Conservation (phyloP, 352 stramenopile species). For the Plasmopara viticola region DNA sequence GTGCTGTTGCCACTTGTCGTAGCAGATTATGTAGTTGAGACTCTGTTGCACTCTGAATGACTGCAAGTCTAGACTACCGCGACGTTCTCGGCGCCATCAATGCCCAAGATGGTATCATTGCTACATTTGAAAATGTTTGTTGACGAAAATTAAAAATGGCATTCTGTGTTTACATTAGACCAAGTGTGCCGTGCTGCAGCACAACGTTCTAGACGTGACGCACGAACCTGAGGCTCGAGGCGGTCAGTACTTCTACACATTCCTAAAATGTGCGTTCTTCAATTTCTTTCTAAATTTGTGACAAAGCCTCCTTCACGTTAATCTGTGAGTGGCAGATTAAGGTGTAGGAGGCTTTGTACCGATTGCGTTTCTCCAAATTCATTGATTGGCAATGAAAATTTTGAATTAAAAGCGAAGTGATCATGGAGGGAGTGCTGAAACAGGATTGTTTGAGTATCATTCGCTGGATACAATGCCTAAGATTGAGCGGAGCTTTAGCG, state of each 20-base stretch:
- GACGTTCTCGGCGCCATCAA: conserved; percentile 23
- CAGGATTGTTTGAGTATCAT: conserved; percentile 77
- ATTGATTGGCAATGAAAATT: conserved; percentile 64
- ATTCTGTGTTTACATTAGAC: conserved; percentile 23
- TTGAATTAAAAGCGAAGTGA: conserved; percentile 77
- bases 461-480: conserved; percentile 77
- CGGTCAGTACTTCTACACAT: conserved; percentile 7
- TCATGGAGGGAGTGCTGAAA: conserved; percentile 85
- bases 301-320: no score
- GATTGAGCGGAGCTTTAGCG: conserved; percentile 58
- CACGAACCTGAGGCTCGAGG: conserved; percentile 27
- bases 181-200: conserved; percentile 78
- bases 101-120: conserved; percentile 32
- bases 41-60: conserved; percentile 59
- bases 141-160: no score
- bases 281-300: neutral
- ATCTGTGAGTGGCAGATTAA: conserved; percentile 50
- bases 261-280: conserved; percentile 40
- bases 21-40: conserved; percentile 45
- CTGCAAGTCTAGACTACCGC: conserved; percentile 33
- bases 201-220: conserved; percentile 71
- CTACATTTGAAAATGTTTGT: neutral
- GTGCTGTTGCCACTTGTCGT: conserved; percentile 61
- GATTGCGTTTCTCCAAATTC: conserved; percentile 80
- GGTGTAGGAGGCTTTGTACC: conserved; percentile 72